Evolutionary conservation across 768 basidiomycete species (phyloP).

Genomic region (Russula earlei): DNA sequence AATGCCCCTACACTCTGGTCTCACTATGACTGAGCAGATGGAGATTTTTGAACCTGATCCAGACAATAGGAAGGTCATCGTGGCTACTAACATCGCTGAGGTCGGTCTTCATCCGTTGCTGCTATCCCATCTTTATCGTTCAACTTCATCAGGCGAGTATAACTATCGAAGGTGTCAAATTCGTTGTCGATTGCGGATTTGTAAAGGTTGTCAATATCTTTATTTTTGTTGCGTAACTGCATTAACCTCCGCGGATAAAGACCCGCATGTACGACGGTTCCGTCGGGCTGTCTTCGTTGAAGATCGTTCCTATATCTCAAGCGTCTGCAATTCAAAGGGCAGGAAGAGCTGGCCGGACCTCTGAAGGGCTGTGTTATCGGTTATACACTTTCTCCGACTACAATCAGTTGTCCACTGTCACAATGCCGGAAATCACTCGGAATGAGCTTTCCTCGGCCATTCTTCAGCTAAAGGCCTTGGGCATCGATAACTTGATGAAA

Average conservation of each 20-base stretch:
- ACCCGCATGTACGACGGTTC: constrained; percentile 86
- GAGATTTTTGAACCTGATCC: constrained; percentile 70
- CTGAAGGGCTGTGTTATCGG: constrained; percentile 86
- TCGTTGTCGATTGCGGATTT: constrained; percentile 89
- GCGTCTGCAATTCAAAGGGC: constrained; percentile 91
- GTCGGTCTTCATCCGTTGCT: constrained; percentile 29
- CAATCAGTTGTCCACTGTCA: constrained; percentile 51
- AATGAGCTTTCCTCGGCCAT: constrained; percentile 88
- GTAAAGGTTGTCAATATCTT: constrained; percentile 58
- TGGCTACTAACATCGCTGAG: constrained; percentile 95
- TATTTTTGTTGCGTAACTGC: neutral
- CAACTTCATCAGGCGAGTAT: constrained; percentile 64
- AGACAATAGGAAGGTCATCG: constrained; percentile 79
- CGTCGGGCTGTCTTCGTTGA: constrained; percentile 74
- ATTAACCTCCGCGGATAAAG: constrained; percentile 31
- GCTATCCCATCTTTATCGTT: neutral
- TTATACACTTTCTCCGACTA: constrained; percentile 67
- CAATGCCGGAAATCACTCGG: constrained; percentile 84
- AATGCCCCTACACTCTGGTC: constrained; percentile 80
- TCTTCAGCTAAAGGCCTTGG: constrained; percentile 87
- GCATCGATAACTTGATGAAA: constrained; percentile 90
- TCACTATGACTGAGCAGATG: constrained; percentile 82
- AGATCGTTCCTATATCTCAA: constrained; percentile 72
- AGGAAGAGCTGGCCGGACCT: constrained; percentile 90
- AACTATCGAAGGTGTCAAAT: constrained; percentile 92